Percentiles rank a stretch among this genome's conserved stretches.
Evolutionary conservation across 768 basidiomycete genomes (phyloP).

Genomic region (Auriscalpium orientale): DNA sequence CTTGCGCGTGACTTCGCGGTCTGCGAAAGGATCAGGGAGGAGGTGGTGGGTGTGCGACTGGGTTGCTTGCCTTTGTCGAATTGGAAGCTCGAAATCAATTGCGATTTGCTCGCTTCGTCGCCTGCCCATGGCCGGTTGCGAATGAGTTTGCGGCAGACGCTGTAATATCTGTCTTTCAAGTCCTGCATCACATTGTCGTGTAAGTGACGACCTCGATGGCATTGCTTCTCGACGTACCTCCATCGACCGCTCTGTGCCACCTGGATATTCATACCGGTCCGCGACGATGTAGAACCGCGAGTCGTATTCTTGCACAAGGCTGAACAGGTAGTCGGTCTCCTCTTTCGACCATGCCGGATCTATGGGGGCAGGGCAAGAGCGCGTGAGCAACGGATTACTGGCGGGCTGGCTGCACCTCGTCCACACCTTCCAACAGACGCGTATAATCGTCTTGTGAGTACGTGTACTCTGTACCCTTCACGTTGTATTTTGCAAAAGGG

Average conservation of each 20-base stretch:
- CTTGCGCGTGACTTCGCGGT: constrained; percentile 82
- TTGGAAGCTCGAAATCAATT: constrained; percentile 60
- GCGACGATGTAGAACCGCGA: constrained; percentile 82
- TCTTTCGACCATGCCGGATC: constrained; percentile 87
- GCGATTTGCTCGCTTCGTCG: constrained; percentile 64
- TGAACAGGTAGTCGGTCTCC: constrained; percentile 91
- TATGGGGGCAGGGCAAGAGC: constrained; percentile 16
- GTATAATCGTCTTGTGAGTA: constrained; percentile 88
- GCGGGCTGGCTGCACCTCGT: not conserved
- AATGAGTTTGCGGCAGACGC: constrained; percentile 82
- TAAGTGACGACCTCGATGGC: not conserved
- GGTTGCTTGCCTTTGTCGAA: constrained; percentile 76
- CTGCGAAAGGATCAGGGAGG: constrained; percentile 30
- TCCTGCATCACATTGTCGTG: constrained; percentile 43
- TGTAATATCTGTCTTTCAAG: constrained; percentile 90
- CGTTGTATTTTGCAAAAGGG: constrained; percentile 78
- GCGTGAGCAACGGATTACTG: not conserved
- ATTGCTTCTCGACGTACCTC: constrained; percentile 44
- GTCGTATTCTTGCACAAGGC: constrained; percentile 73
- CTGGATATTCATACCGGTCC: constrained; percentile 79
- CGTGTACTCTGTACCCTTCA: constrained; percentile 51
- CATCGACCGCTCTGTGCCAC: constrained; percentile 46
- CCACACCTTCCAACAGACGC: constrained; percentile 63
- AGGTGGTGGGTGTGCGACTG: not conserved
- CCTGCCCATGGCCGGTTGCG: constrained; percentile 80